Conservation (phyloP, 169 alveolate species). For the Plasmodium coatneyi region DNA sequence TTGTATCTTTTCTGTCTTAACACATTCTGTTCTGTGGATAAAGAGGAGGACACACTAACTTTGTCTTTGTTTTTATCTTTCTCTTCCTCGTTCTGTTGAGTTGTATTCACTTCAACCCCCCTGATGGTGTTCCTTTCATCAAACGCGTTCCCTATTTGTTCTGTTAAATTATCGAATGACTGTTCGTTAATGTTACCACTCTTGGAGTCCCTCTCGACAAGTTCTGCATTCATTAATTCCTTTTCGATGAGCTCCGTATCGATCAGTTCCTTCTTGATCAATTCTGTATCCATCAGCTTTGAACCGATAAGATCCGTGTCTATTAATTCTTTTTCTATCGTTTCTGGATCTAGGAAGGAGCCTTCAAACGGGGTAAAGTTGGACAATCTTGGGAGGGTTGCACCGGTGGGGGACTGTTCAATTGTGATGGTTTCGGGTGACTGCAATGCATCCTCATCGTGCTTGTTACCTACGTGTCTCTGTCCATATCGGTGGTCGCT, state of each 20-base stretch:
- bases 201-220: conserved; percentile 25
- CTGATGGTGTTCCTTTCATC: conserved; percentile 1
- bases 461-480: neutral
- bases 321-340: conserved; percentile 4
- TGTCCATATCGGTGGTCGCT: neutral
- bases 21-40: neutral
- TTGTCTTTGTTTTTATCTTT: neutral
- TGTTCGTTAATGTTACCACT: conserved; percentile 1
- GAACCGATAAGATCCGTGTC: conserved; percentile 31
- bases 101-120: neutral
- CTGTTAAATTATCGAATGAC: conserved; percentile 6
- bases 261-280: conserved; percentile 49
- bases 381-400: neutral
- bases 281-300: conserved; percentile 35
- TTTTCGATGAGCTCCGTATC: conserved; percentile 60
- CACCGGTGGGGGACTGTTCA: neutral
- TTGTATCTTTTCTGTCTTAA: neutral
- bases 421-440: neutral
- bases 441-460: neutral
- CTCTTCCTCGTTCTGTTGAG: neutral
- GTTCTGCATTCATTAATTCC: conserved; percentile 21
- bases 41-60: neutral
- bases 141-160: neutral
- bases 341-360: conserved; percentile 7
- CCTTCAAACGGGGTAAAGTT: neutral